Evolutionary conservation across 371 early-diverging fungal species (phyloP), one percentile per base, ranked within the genome.

Genomic region (Blastocladiella emersonii): DNA sequence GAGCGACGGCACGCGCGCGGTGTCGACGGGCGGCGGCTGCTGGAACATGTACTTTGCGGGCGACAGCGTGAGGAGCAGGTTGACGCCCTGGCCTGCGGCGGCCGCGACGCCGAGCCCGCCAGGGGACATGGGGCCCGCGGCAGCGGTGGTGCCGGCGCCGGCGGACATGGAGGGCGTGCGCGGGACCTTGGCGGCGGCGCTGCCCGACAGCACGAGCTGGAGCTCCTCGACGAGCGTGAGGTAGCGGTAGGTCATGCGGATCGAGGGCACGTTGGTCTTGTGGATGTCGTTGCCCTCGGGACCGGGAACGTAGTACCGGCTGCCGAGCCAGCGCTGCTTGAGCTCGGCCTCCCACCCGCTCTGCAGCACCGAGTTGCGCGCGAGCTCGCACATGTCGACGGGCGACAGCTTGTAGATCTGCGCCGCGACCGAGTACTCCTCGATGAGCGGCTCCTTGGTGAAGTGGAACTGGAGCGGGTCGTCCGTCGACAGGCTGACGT

Each of bases 391-490:
- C 94, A 97, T 96, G 70, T 98, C 99, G 0, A 90, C 83, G 23
- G 87, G 76, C 6, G 92, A 90, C 34, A 95, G 71, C 68, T 95
- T 98, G 92, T 94, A 98, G 64, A 98, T 97, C 84, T 91, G 69
- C 21, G 97, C 89, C 3, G 95, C 97, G 1, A 97, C 92, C 68
- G 93, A 92, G 76, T 96, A 98, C 72, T 98, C 99, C 72, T 98
- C 99, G 70, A 98, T 98, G 68, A 98, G 70, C 1, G 99, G 99
- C 72, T 98, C 99, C 69, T 91, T 91, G 21, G 98, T 97, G 64
- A 91, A 97, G 67, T 98, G 99, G 79, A 98, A 98, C 73, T 98
- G 98, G 34, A 98, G 71, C 8, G 99, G 99, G 75, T 98, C 99
- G 73, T 98, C 99, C 3, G 98, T 97, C 7, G 95, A 94, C 43